These are phyloP conservation scores for Beauveria bassiana DNA, from an alignment of 2,329 filamentous ascomycete genomes.

Conservation along the genomic window DNA sequence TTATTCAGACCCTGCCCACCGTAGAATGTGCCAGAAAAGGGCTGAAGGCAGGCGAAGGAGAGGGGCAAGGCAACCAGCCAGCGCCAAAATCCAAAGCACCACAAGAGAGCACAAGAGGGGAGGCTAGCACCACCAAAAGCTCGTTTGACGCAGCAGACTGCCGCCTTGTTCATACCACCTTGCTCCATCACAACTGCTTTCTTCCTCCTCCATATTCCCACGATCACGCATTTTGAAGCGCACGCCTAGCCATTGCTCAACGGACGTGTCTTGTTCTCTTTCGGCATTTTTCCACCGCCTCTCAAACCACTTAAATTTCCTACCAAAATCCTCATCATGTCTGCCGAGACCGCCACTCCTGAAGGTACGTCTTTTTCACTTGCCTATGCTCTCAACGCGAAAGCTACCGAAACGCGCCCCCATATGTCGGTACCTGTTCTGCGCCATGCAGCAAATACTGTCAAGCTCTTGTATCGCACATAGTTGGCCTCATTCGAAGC, in stretches of 20 bases:
- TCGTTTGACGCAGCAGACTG: not conserved
- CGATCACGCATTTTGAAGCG: not conserved
- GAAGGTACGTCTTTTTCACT: conserved; percentile 25
- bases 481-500: not conserved
- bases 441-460: not conserved
- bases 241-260: conserved; percentile 8
- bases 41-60: conserved; percentile 2
- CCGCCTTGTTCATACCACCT: not conserved
- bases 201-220: not conserved
- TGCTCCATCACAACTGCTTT: conserved; percentile 6
- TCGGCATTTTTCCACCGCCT: conserved; percentile 2
- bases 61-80: not conserved
- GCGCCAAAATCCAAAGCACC: not conserved
- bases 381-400: not conserved
- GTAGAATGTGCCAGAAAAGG: conserved; percentile 11
- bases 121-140: not conserved
- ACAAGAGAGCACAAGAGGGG: not conserved
- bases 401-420: not conserved
- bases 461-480: not conserved
- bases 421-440: not conserved
- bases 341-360: conserved; percentile 25
- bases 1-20: not conserved
- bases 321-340: conserved; percentile 17
- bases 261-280: not conserved
- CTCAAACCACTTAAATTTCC: conserved; percentile 8